Conservation (phyloP, 345 rosid species). For the Conringia planisiliqua region DNA sequence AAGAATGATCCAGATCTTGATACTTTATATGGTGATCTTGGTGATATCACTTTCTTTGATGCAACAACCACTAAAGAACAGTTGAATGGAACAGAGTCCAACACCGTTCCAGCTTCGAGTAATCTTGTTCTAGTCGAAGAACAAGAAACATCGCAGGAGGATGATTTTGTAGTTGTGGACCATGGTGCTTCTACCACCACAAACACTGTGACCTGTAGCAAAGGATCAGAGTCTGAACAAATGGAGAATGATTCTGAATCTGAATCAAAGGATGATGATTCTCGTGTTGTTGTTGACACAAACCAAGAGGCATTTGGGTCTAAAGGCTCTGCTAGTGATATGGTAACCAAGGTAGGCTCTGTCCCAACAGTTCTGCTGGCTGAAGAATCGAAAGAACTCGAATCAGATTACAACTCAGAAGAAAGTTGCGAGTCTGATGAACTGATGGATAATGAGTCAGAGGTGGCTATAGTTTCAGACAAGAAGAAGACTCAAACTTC, state of each 20-base stretch:
- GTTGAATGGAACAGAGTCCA: slow-evolving; percentile 14
- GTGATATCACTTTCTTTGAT: slow-evolving; percentile 31
- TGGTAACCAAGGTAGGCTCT: background rate
- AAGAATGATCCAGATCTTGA: slow-evolving; percentile 32
- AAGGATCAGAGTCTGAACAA: slow-evolving; percentile 20
- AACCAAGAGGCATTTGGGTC: slow-evolving; percentile 17
- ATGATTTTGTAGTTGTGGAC: slow-evolving; percentile 16
- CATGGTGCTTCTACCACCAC: slow-evolving; percentile 4
- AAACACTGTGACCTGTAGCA: background rate
- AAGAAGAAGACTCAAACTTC: slow-evolving; percentile 9
- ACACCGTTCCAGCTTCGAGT: background rate
- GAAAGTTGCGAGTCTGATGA: slow-evolving; percentile 15
- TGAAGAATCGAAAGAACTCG: slow-evolving; percentile 3
- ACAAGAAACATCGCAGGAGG: slow-evolving; percentile 15
- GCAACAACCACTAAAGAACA: slow-evolving; percentile 5
- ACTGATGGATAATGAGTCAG: background rate
- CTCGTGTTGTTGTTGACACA: too few relatives aligned
- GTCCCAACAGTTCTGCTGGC: background rate
- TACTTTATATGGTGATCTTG: slow-evolving; percentile 29
- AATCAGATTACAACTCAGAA: background rate
- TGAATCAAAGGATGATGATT: too few relatives aligned
- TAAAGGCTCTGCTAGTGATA: slow-evolving; percentile 4
- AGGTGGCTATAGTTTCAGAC: slow-evolving; percentile 15
- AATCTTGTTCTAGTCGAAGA: slow-evolving; percentile 10
- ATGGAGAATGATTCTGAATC: slow-evolving; percentile 22